phyloP scores from a whole-genome alignment of 805 yeast genomes.

The Ogataea thermomethanolica region DNA sequence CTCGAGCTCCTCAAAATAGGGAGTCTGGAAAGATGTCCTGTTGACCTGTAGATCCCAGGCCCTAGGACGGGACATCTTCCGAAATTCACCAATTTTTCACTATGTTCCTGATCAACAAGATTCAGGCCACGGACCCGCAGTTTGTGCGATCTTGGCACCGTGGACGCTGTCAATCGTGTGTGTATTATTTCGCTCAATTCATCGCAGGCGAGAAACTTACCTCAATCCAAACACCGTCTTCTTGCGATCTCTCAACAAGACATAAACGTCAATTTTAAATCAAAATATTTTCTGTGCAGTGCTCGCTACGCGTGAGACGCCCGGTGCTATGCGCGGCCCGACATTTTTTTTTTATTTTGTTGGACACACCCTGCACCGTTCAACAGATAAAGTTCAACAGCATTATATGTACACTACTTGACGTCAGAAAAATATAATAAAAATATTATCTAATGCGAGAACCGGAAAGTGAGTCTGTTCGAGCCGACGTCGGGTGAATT shows the following conservation, averaged over 20 bases:
- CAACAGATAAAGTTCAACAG: slow-evolving; percentile 12
- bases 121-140: no score
- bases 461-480: slow-evolving; percentile 48
- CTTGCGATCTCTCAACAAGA: slow-evolving; percentile 10
- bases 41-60: no score
- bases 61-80: no score
- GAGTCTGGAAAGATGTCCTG: no score
- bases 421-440: slow-evolving; percentile 5
- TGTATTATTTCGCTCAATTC: no score
- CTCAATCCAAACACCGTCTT: slow-evolving; percentile 11
- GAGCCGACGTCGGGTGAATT: slow-evolving; percentile 53
- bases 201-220: slow-evolving; percentile 1
- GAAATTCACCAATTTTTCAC: no score
- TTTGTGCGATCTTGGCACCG: no score
- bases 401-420: slow-evolving; percentile 10
- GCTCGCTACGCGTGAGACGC: slow-evolving; percentile 8
- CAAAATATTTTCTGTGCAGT: slow-evolving; percentile 10
- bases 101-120: no score
- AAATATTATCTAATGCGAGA: slow-evolving; percentile 20
- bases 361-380: slow-evolving; percentile 14
- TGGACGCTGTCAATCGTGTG: no score
- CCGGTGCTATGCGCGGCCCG: slow-evolving; percentile 5
- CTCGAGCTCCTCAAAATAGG: no score
- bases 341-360: slow-evolving; percentile 11
- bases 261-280: slow-evolving; percentile 9